These are phyloP conservation scores for Aspergillus sp. DNA, from an alignment of 2,329 filamentous ascomycete genomes.

Conservation along the genomic window DNA sequence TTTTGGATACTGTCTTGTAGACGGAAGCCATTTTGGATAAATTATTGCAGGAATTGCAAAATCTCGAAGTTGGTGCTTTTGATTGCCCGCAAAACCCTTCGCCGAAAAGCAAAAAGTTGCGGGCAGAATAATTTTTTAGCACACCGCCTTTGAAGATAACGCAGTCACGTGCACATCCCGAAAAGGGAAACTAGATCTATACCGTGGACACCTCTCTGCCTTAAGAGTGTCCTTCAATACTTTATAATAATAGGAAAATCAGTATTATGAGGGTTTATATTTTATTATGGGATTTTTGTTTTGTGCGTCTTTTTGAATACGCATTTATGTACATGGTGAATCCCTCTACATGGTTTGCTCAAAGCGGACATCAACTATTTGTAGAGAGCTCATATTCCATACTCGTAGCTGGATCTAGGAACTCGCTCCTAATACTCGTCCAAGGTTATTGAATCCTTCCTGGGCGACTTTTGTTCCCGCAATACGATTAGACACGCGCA, in stretches of 20 bases:
- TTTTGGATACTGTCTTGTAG: slow-evolving; percentile 72
- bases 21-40: slow-evolving; percentile 63
- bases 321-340: not conserved
- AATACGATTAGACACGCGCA: slow-evolving; percentile 64
- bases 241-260: not conserved
- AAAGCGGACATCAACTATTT: too few relatives aligned
- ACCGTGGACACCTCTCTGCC: not conserved
- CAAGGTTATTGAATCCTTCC: slow-evolving; percentile 63
- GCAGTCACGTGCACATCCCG: slow-evolving; percentile 23
- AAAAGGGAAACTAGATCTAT: not conserved
- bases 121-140: slow-evolving; percentile 39
- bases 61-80: slow-evolving; percentile 14
- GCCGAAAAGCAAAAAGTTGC: slow-evolving; percentile 28
- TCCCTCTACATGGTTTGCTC: too few relatives aligned
- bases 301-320: not conserved
- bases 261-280: not conserved
- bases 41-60: slow-evolving; percentile 12
- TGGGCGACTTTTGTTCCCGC: slow-evolving; percentile 67
- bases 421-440: slow-evolving; percentile 19
- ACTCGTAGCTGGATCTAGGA: too few relatives aligned
- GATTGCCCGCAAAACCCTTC: slow-evolving; percentile 19
- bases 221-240: not conserved
- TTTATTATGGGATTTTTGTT: not conserved
- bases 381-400: too few relatives aligned
- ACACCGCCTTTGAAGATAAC: slow-evolving; percentile 25